phyloP scores from a whole-genome alignment of 306 rosid species.

The Quercus suber region DNA sequence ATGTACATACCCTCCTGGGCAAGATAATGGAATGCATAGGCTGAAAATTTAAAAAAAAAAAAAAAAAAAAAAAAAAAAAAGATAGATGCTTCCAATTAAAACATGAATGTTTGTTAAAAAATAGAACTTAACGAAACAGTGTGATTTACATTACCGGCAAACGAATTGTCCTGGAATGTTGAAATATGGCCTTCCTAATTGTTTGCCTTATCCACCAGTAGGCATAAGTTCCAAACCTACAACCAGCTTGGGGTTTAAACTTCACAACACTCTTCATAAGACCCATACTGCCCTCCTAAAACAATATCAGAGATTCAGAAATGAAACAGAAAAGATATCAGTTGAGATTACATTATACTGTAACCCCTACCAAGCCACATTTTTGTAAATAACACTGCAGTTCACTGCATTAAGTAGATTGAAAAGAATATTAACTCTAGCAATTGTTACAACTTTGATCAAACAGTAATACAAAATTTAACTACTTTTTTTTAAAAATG shows the following conservation, averaged over 20 bases:
- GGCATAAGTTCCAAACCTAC: slow-evolving; percentile 82
- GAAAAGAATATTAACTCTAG: neutral
- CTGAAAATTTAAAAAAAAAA: neutral
- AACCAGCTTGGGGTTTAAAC: slow-evolving; percentile 83
- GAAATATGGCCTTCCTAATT: slow-evolving; percentile 67
- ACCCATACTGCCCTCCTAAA: slow-evolving; percentile 88
- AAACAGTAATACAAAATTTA: neutral
- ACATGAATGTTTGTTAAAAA: neutral
- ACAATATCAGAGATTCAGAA: slow-evolving; percentile 23
- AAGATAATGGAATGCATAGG: slow-evolving; percentile 42
- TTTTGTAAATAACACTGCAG: neutral
- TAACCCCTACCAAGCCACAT: neutral
- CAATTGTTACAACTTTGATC: neutral
- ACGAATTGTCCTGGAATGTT: slow-evolving; percentile 81
- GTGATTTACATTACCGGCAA: slow-evolving; percentile 51
- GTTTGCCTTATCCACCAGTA: slow-evolving; percentile 88
- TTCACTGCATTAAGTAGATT: neutral
- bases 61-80: neutral
- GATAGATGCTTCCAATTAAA: neutral
- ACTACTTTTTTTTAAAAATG: neutral
- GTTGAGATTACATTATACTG: neutral
- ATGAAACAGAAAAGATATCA: slow-evolving; percentile 12
- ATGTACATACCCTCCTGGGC: slow-evolving; percentile 58
- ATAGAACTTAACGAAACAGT: neutral
- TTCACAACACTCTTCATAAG: slow-evolving; percentile 81